Conservation (phyloP, 129 eudicot genomes). For the Lactuca sativa region DNA sequence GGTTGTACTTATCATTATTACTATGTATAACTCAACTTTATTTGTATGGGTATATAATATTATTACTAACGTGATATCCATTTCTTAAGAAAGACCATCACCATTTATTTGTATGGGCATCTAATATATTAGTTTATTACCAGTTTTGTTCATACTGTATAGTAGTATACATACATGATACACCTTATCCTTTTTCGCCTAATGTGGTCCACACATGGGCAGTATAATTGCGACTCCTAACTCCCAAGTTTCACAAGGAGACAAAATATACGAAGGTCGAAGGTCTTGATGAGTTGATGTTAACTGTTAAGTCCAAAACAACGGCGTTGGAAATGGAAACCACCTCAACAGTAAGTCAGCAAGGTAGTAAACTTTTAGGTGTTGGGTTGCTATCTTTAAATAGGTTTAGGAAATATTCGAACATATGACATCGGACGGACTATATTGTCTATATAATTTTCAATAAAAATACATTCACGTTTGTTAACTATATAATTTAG, state of each 20-base stretch:
- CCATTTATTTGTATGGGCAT: too few species aligned
- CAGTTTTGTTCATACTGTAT: too few species aligned
- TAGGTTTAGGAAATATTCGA: not conserved
- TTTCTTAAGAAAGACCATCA: too few species aligned
- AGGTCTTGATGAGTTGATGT: too few species aligned
- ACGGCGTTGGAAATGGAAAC: not conserved
- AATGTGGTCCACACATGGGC: too few species aligned
- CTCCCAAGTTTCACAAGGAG: not conserved
- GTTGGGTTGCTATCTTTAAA: not conserved
- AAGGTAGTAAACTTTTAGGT: not conserved
- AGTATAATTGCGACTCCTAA: not conserved
- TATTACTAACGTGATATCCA: too few species aligned
- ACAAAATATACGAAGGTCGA: constrained; percentile 3
- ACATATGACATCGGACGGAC: not conserved
- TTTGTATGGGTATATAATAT: too few species aligned
- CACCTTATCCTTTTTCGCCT: too few species aligned
- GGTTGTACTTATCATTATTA: too few species aligned
- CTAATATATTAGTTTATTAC: too few species aligned
- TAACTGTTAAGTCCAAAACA: not conserved
- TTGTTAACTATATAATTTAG: not conserved
- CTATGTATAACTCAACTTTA: too few species aligned
- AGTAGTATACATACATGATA: too few species aligned
- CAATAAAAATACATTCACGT: not conserved
- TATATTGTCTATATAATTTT: not conserved
- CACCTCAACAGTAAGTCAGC: not conserved